phyloP scores from a whole-genome alignment of 2,329 filamentous ascomycete species.

The Parastagonospora nodorum region DNA sequence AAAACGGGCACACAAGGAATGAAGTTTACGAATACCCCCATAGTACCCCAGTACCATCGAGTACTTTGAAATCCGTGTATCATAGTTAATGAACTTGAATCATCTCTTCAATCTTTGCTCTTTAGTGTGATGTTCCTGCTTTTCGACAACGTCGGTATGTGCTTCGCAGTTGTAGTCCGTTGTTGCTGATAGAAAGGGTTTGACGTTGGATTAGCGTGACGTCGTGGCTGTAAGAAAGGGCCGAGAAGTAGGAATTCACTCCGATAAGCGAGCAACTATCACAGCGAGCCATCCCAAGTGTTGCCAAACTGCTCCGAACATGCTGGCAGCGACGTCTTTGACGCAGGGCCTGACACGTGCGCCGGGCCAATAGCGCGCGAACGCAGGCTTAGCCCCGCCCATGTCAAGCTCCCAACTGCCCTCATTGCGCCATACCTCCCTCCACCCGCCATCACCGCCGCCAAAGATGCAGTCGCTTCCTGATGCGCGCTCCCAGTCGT shows the following conservation, averaged over 20 bases:
- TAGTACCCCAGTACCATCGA: slow-evolving; percentile 5
- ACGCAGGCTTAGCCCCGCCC: slow-evolving; percentile 15
- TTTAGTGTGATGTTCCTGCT: neutral
- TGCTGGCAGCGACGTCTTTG: neutral
- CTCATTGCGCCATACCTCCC: slow-evolving; percentile 13
- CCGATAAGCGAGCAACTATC: too few species aligned
- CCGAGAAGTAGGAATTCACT: too few species aligned
- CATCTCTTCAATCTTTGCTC: too few species aligned
- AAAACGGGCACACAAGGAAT: slow-evolving; percentile 12
- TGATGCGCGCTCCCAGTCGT: slow-evolving; percentile 83
- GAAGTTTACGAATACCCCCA: slow-evolving; percentile 10
- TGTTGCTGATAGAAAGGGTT: too few species aligned
- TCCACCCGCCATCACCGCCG: slow-evolving; percentile 1
- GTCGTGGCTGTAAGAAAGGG: too few species aligned
- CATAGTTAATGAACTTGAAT: slow-evolving; percentile 3
- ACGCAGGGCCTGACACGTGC: slow-evolving; percentile 4
- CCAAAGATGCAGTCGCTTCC: slow-evolving; percentile 65
- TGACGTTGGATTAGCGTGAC: too few species aligned
- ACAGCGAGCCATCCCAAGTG: too few species aligned
- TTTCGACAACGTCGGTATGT: neutral
- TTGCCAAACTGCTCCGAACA: too few species aligned
- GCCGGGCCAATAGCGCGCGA: slow-evolving; percentile 19
- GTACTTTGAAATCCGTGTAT: slow-evolving; percentile 2
- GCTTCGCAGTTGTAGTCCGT: neutral
- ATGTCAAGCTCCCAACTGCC: slow-evolving; percentile 1